Evolutionary conservation across 148 eudicot genomes (phyloP), one percentile per base, ranked within the genome.

Genomic region (Chenopodium quinoa): DNA sequence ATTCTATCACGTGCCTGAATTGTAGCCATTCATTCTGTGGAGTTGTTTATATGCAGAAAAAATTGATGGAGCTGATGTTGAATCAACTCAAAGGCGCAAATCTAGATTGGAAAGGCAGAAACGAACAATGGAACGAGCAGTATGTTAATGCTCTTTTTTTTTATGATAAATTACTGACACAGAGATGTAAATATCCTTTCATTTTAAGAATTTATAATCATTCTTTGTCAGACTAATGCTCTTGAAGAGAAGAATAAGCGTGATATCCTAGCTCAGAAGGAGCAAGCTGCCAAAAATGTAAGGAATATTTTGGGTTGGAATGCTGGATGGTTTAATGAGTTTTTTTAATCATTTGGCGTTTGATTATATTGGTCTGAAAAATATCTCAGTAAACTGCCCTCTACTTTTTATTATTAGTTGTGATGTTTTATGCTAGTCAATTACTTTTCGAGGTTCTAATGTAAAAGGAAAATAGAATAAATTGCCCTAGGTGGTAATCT

Each of bases 171-270:
- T 46, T 20, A 1, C 16, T 31, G 29, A 52, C 8, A 44, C 19
- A n/a, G 16, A 64, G 62, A 27, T 77, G 68, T 65, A 20, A 11
- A 50, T 44, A 29, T 77, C 65, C 31, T 48, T 56, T 75, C 32
- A 68, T 73, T 70, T 58, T 44, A 31, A 65, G 22, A 62, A 44
- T 74, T 56, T 73, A 27, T 44, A 76, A 79, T 82, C 44, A 34
- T 65, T 75, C 72, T 75, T 82, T 52, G 13, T 75, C 92, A 97
- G 99, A 92, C 94, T 52, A 94, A 93, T 83, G 99, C 95, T 69
- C 97, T 96, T 50, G 99, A 91, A 81, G 99, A 97, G 89, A 94
- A 94, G 89, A 94, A 91, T 82, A 89, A 77, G 89, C 97, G 95
- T 20, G 99, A 97, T 80, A 81, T 89, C 86, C 88, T 87, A 82